phyloP scores from a whole-genome alignment of 2,329 filamentous ascomycete species.

The Alternaria dauci region DNA sequence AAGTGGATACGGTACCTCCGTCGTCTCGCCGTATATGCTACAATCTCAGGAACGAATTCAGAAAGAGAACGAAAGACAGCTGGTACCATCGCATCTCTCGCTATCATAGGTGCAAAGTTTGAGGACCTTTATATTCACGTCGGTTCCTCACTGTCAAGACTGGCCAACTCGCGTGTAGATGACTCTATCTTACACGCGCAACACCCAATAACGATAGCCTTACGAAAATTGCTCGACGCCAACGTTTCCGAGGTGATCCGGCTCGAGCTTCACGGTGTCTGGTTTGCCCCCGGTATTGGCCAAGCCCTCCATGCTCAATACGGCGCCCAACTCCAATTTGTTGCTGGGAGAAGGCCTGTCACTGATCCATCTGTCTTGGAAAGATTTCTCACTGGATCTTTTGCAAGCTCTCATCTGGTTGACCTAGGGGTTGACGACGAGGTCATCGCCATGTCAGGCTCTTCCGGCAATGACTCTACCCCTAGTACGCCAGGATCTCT shows the following conservation, averaged over 20 bases:
- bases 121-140: slow-evolving; percentile 20
- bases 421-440: slow-evolving; percentile 17
- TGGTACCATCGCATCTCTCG: slow-evolving; percentile 17
- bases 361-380: background rate
- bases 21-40: slow-evolving; percentile 15
- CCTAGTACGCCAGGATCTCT: slow-evolving; percentile 10
- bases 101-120: slow-evolving; percentile 22
- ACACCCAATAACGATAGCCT: slow-evolving; percentile 26
- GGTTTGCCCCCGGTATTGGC: slow-evolving; percentile 25
- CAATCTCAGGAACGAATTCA: slow-evolving; percentile 6
- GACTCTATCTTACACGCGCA: slow-evolving; percentile 24
- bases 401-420: slow-evolving; percentile 15
- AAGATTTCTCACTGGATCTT: slow-evolving; percentile 12
- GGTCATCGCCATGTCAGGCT: slow-evolving; percentile 5
- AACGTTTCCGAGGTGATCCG: slow-evolving; percentile 12
- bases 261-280: slow-evolving; percentile 18
- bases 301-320: slow-evolving; percentile 12
- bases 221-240: slow-evolving; percentile 18
- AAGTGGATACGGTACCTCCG: slow-evolving; percentile 29
- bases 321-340: slow-evolving; percentile 17
- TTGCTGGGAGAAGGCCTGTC: background rate
- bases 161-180: slow-evolving; percentile 26
- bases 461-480: background rate
- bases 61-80: slow-evolving; percentile 16
- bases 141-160: slow-evolving; percentile 17